Conservation (phyloP, 1,139 yeast genomes). For the Oligophagozyma castellii region DNA sequence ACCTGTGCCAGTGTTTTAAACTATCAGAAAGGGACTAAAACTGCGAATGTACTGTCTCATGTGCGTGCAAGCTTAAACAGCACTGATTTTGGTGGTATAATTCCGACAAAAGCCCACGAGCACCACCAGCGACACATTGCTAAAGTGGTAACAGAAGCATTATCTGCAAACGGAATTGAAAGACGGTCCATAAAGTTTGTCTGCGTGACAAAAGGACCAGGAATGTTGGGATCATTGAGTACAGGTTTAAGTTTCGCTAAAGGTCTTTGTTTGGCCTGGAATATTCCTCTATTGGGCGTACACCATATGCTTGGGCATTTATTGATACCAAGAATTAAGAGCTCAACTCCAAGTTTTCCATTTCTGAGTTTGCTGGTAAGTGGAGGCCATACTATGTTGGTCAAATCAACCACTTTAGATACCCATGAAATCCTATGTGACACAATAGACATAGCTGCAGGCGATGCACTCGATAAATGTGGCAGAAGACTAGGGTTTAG, state of each 20-base stretch:
- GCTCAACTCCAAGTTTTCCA: conserved; percentile 39
- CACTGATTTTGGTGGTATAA: conserved; percentile 60
- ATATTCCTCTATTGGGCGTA: conserved; percentile 70
- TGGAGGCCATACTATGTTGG: conserved; percentile 94
- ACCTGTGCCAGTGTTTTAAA: conserved; percentile 74
- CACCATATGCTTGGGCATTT: conserved; percentile 96
- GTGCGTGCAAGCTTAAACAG: conserved; percentile 56
- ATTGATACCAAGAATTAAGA: conserved; percentile 51
- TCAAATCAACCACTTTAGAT: conserved; percentile 42
- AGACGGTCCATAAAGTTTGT: conserved; percentile 50
- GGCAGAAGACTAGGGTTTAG: conserved; percentile 69
- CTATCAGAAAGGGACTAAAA: conserved; percentile 25
- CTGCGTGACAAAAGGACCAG: conserved; percentile 93
- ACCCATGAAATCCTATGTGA: conserved; percentile 64
- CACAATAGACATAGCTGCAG: conserved; percentile 81
- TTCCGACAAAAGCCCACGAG: conserved; percentile 73
- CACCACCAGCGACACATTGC: conserved; percentile 59
- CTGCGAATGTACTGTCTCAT: conserved; percentile 47
- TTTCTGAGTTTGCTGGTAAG: conserved; percentile 68
- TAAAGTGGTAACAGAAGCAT: conserved; percentile 28
- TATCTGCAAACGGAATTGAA: conserved; percentile 18
- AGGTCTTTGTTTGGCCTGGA: conserved; percentile 71
- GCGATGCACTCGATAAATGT: conserved; percentile 88
- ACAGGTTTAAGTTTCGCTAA: conserved; percentile 77
- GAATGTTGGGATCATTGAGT: conserved; percentile 82